Evolutionary conservation across 345 rosid species (phyloP).

Genomic region (Boechera retrofracta): DNA sequence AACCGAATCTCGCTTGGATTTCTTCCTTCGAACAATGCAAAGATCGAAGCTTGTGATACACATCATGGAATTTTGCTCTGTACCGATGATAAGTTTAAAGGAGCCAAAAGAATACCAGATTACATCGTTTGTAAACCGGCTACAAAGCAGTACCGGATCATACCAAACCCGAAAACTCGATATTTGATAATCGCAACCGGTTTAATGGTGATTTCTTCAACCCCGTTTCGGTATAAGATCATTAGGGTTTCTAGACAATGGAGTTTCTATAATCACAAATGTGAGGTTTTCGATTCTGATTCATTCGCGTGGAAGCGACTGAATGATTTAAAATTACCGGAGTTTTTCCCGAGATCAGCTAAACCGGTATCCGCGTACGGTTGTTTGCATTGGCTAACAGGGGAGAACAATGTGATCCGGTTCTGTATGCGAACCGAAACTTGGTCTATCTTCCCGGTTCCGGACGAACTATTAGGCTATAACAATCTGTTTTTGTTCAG

Average conservation of each 20-base stretch:
- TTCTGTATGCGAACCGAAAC: too few species aligned
- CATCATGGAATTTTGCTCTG: slow-evolving; percentile 25
- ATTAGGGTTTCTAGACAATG: not conserved
- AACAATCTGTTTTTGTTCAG: too few species aligned
- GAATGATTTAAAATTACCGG: not conserved
- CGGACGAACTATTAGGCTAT: too few species aligned
- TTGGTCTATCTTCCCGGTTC: too few species aligned
- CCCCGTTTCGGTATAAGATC: slow-evolving; percentile 34
- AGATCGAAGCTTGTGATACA: slow-evolving; percentile 35
- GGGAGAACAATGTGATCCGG: too few species aligned
- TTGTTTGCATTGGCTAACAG: too few species aligned
- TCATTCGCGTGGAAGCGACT: not conserved
- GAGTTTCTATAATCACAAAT: too few species aligned
- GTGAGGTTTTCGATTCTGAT: too few species aligned
- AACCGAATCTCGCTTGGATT: not conserved
- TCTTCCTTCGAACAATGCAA: not conserved
- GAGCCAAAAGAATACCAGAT: not conserved
- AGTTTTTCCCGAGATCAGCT: too few species aligned
- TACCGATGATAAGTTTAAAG: not conserved
- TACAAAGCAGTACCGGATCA: slow-evolving; percentile 24
- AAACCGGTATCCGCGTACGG: too few species aligned
- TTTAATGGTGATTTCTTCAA: slow-evolving; percentile 9
- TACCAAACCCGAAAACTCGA: slow-evolving; percentile 31
- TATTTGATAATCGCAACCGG: not conserved
- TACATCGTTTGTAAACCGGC: slow-evolving; percentile 41